Evolutionary conservation across 768 basidiomycete genomes (phyloP).

Genomic region (Suillus subalutaceus): DNA sequence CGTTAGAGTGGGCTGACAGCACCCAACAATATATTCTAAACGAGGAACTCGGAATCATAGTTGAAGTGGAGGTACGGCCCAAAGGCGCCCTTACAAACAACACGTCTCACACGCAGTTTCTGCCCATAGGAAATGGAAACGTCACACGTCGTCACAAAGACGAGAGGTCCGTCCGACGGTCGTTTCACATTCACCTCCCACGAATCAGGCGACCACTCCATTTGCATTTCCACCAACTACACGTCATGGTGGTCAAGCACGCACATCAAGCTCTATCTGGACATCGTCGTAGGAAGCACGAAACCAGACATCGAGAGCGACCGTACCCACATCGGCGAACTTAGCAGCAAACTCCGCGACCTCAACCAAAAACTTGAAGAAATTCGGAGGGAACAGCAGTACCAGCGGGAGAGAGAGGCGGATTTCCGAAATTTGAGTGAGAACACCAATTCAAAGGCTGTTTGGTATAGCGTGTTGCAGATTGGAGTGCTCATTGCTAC

Average conservation of each 20-base stretch:
- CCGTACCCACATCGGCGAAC: conserved; percentile 79
- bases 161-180: conserved; percentile 88
- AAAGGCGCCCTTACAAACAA: not conserved
- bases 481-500: conserved; percentile 82
- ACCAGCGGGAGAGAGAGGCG: conserved; percentile 93
- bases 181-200: conserved; percentile 98
- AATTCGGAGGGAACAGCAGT: conserved; percentile 93
- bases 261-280: conserved; percentile 94
- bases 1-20: conserved; percentile 87
- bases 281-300: conserved; percentile 88
- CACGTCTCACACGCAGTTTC: not conserved
- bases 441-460: conserved; percentile 84
- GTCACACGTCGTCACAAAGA: conserved; percentile 81
- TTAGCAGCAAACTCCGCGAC: conserved; percentile 85
- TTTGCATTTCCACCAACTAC: conserved; percentile 93
- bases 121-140: conserved; percentile 78
- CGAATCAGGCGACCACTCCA: conserved; percentile 94
- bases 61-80: conserved; percentile 81
- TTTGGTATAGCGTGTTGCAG: conserved; percentile 93
- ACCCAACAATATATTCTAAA: conserved; percentile 70
- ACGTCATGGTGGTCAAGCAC: conserved; percentile 85
- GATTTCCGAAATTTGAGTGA: conserved; percentile 91
- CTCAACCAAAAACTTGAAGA: conserved; percentile 93
- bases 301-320: conserved; percentile 88
- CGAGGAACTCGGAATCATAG: conserved; percentile 81